Conservation (phyloP, 2,329 filamentous ascomycete species). For the Fusarium sp. region DNA sequence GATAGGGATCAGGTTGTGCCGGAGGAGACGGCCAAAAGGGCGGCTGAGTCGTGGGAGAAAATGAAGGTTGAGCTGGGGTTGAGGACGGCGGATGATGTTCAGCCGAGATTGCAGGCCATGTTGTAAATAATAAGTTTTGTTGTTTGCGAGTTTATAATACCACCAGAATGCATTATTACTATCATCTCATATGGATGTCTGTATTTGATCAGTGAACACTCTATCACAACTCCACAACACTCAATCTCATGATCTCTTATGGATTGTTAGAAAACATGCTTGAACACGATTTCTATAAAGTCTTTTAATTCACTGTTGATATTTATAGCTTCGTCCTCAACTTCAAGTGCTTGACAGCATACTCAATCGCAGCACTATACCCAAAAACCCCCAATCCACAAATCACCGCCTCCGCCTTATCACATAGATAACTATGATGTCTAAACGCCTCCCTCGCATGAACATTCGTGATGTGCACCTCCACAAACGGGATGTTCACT, state of each 20-base stretch:
- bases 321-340: constrained; percentile 41
- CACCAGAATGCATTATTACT: background rate
- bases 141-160: background rate
- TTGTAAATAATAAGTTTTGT: constrained; percentile 34
- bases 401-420: constrained; percentile 79
- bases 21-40: constrained; percentile 62
- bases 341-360: constrained; percentile 57
- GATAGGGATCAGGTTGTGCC: constrained; percentile 57
- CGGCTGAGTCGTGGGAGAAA: constrained; percentile 60
- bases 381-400: constrained; percentile 72
- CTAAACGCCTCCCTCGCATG: constrained; percentile 75
- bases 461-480: constrained; percentile 80
- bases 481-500: constrained; percentile 76
- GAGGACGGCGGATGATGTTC: constrained; percentile 32
- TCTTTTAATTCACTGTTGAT: background rate
- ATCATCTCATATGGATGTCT: background rate
- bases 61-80: constrained; percentile 50
- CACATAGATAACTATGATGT: constrained; percentile 74
- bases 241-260: background rate
- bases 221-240: accelerated
- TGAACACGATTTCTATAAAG: background rate
- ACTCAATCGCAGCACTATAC: constrained; percentile 68
- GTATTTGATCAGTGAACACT: background rate
- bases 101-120: constrained; percentile 46
- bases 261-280: background rate